A percentile compares a stretch with the other conserved stretches of the same genome.
These are phyloP conservation scores for Chenopodium album DNA, from an alignment of 148 eudicot species.

Conservation along the genomic window DNA sequence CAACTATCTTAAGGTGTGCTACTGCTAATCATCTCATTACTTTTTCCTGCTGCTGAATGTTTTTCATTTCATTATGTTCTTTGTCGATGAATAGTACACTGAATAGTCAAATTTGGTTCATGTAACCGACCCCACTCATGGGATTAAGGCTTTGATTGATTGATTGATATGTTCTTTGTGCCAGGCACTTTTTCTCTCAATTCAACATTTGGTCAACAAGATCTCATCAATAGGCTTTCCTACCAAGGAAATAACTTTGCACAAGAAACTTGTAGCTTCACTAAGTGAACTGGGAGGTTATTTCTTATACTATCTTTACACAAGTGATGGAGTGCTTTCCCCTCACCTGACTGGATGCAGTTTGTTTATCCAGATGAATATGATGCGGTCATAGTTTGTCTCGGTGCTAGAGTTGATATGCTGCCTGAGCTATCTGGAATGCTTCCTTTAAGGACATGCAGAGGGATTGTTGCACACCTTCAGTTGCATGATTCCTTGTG, in stretches of 20 bases:
- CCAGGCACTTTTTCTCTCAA: slow-evolving; percentile 77
- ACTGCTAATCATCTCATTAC: no score
- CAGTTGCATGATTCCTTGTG: slow-evolving; percentile 57
- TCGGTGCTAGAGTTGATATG: slow-evolving; percentile 76
- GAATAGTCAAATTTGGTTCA: no score
- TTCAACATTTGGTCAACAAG: slow-evolving; percentile 48
- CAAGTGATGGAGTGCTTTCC: slow-evolving; percentile 12
- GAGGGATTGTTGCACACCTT: slow-evolving; percentile 81
- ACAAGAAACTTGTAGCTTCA: slow-evolving; percentile 45
- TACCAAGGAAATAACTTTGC: slow-evolving; percentile 48
- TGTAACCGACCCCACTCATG: no score
- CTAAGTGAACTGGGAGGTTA: slow-evolving; percentile 69
- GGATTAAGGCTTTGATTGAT: no score
- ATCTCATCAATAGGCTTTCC: slow-evolving; percentile 35
- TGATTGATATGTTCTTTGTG: not conserved
- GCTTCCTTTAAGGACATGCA: slow-evolving; percentile 89
- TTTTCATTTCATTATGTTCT: not conserved
- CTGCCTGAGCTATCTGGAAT: slow-evolving; percentile 76
- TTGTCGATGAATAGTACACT: not conserved
- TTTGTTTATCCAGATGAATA: slow-evolving; percentile 57
- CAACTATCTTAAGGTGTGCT: slow-evolving; percentile 67
- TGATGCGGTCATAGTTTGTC: slow-evolving; percentile 79
- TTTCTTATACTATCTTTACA: slow-evolving; percentile 1
- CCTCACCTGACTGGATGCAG: slow-evolving; percentile 6
- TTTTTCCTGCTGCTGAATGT: no score